Conservation (phyloP, 2,329 filamentous ascomycete genomes). For the Verticillium nubilum region DNA sequence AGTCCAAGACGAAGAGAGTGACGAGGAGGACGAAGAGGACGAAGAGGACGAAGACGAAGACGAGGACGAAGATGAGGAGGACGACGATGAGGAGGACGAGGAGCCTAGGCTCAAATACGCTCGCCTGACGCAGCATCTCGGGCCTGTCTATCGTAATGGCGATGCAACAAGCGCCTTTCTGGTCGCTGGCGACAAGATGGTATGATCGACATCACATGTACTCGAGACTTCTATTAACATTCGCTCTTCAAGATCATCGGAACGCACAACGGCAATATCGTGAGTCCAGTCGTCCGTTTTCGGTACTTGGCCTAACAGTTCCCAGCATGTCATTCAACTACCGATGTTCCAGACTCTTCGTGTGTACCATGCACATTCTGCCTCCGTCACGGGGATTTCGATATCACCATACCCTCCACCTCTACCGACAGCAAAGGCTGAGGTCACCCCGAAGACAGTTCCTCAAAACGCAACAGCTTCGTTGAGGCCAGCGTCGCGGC, state of each 20-base stretch:
- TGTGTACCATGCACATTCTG: constrained; percentile 87
- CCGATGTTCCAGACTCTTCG: constrained; percentile 76
- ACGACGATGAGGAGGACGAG: constrained; percentile 82
- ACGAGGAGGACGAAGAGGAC: constrained; percentile 11
- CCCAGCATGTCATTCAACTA: constrained; percentile 76
- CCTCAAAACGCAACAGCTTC: constrained; percentile 30
- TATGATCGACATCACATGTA: constrained; percentile 31
- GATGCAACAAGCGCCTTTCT: constrained; percentile 91
- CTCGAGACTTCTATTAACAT: constrained; percentile 22
- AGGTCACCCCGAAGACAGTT: constrained; percentile 29
- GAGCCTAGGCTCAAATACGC: constrained; percentile 93
- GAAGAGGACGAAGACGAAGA: constrained; percentile 35
- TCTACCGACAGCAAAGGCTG: constrained; percentile 36
- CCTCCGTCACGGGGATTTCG: constrained; percentile 84
- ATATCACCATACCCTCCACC: constrained; percentile 76
- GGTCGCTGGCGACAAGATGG: constrained; percentile 95
- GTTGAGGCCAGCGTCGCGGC: constrained; percentile 19
- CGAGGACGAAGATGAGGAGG: constrained; percentile 50
- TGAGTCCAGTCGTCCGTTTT: constrained; percentile 39
- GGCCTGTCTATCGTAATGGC: constrained; percentile 82
- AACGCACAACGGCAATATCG: constrained; percentile 94
- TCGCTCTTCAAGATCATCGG: constrained; percentile 64
- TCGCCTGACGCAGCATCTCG: constrained; percentile 74
- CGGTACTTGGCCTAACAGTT: not conserved
- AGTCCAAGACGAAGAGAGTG: constrained; percentile 12